phyloP scores from a whole-genome alignment of 1,284 basidiomycete genomes.

The Trametes polyzona region DNA sequence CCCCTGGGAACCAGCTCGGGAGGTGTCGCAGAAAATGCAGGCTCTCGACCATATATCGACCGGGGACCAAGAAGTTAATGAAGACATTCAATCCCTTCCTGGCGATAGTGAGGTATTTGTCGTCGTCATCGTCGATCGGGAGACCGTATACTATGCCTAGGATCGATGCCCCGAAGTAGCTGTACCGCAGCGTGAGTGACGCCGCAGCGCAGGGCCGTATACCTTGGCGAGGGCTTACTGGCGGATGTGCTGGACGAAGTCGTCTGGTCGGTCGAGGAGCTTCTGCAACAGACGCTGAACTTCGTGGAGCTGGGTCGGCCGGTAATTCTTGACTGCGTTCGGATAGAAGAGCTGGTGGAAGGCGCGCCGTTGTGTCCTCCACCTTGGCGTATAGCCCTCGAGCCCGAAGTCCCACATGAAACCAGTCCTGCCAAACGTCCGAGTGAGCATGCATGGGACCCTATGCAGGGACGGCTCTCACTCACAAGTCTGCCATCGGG shows the following conservation, averaged over 20 bases:
- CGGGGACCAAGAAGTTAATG: conserved; percentile 9
- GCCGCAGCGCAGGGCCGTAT: not conserved
- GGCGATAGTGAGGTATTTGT: conserved; percentile 5
- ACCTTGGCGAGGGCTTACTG: not conserved
- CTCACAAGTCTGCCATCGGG: conserved; percentile 10
- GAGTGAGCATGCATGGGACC: not conserved
- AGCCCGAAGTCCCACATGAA: conserved; percentile 11
- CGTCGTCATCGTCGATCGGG: conserved; percentile 4
- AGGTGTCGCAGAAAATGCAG: conserved; percentile 35
- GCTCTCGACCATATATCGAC: conserved; percentile 9
- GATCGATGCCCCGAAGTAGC: conserved; percentile 14
- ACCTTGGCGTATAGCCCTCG: not conserved
- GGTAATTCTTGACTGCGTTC: conserved; percentile 4
- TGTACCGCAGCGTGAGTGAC: not conserved
- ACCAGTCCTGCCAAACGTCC: not conserved
- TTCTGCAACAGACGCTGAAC: not conserved
- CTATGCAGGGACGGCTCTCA: no score
- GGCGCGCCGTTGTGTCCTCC: conserved; percentile 6
- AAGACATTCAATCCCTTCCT: conserved; percentile 4
- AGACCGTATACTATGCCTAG: conserved; percentile 11
- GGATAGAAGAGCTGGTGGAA: conserved; percentile 12
- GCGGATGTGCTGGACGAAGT: not conserved
- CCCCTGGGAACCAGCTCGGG: conserved; percentile 47
- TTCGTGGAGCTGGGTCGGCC: not conserved
- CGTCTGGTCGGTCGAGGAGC: not conserved